Base-by-base conservation (phyloP, 345 rosid genomes). In the Citrus maxima region DNA sequence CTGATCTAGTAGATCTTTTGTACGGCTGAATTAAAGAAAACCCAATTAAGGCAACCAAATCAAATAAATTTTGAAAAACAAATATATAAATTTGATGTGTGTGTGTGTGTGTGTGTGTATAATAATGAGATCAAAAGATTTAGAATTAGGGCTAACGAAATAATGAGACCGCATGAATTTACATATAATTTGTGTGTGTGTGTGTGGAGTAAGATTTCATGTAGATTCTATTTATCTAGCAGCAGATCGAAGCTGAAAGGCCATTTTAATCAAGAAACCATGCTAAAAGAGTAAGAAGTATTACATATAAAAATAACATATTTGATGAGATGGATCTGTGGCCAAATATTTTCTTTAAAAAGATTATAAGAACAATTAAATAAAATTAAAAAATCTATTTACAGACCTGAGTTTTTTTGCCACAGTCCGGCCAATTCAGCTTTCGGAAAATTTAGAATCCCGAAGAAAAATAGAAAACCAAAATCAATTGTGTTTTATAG, bases 371-470 rank as follows among this genome's bases (percentile, higher is more conserved):
- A 59, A n/a, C 54, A 13, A 59, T 30, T 72, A 12, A 19, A 63
- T 21, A 72, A 46, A 25, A 68, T 69, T 54, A 49, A 61, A 58
- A 73, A 61, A 69, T 25, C 72, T 40, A 79, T 54, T 46, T 80
- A 84, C 91, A 76, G 84, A 89, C 92, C 93, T 90, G 88, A 79
- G 86, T 55, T 81, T 49, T 82, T 76, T 76, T 81, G 84, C 79
- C 84, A 83, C 83, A 72, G 82, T 87, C 89, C 86, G 89, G 90
- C 82, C 61, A 85, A 79, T 88, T 86, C 89, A 90, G 92, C 93
- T 92, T 92, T 88, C 93, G 92, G 91, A 88, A 90, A 93, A 81
- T 86, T 79, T 67, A 83, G 89, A 89, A 87, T 87, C 87, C 93
- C 91, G 70, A 92, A 88, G 88, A 88, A 84, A 68, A 46, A 12